Conservation (phyloP, 2,329 filamentous ascomycete genomes). For the Fusarium longipes region DNA sequence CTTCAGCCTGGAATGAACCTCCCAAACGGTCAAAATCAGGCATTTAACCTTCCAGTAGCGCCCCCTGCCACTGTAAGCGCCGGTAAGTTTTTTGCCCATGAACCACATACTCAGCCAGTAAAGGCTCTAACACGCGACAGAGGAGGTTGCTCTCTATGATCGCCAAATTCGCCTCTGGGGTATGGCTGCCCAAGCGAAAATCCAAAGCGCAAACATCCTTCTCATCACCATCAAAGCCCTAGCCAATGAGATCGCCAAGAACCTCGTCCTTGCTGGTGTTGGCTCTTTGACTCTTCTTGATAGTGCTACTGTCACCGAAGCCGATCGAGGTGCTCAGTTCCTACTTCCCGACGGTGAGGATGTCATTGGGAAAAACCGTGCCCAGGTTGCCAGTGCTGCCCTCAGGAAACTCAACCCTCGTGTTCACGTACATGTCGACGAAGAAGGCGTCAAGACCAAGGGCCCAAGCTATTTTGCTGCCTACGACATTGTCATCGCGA, state of each 20-base stretch:
- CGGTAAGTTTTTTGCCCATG: conserved; percentile 43
- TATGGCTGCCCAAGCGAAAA: conserved; percentile 91
- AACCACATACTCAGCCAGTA: neutral
- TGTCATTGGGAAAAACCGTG: conserved; percentile 84
- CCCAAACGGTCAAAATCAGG: conserved; percentile 47
- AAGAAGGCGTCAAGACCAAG: conserved; percentile 74
- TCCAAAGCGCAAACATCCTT: conserved; percentile 89
- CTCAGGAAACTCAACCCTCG: conserved; percentile 90
- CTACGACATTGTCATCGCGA: conserved; percentile 91
- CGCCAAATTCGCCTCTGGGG: conserved; percentile 98
- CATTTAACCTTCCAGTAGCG: conserved; percentile 34
- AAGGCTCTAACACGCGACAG: conserved; percentile 56
- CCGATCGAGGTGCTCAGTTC: conserved; percentile 85
- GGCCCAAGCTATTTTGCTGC: conserved; percentile 77
- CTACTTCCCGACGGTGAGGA: conserved; percentile 75
- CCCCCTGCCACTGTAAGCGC: conserved; percentile 49
- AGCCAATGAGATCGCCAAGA: conserved; percentile 96
- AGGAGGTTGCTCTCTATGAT: conserved; percentile 97
- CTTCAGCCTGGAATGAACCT: conserved; percentile 49
- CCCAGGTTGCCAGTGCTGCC: conserved; percentile 79
- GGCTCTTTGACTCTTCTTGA: conserved; percentile 91
- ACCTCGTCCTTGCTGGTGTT: conserved; percentile 93
- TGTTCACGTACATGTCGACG: conserved; percentile 79
- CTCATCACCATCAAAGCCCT: conserved; percentile 89
- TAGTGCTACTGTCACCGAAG: conserved; percentile 76